Base-by-base conservation (phyloP, 169 alveolate genomes). In the Eimeria necatrix region DNA sequence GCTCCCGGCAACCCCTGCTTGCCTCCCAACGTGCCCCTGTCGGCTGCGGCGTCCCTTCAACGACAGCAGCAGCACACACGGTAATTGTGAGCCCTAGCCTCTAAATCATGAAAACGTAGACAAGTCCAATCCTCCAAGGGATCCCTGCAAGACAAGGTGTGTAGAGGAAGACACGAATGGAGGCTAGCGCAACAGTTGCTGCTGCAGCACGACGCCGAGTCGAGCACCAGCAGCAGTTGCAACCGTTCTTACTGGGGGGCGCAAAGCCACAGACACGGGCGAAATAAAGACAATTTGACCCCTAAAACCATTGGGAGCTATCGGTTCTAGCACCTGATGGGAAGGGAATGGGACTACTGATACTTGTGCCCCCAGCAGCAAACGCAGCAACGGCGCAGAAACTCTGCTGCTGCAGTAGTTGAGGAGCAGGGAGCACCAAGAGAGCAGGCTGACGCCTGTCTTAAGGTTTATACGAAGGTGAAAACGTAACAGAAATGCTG, bases 21-120 rank as follows among this genome's bases (percentile, higher is more conserved):
- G 53, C 90, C 78, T 24, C 22, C 60, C 24, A 26, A 53, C 70
- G 46, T 53, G 74, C 90, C 90, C 90, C 90, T 81, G 90, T 81
- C 90, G 90, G 90, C 90, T 52, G 90, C 90, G 90, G 90, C 90
- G 90, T 61, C 90, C 90, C 90, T 51, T 76, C 59, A 49, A 49
- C 61, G 10, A 76, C 61, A 76, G 87, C 87, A 76, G 68, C 87
- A 76, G 87, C 87, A 76, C 87, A 76, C 87, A 49, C 70, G 3
- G 56, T 24, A 52, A 52, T n/a, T 20, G 90, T 52, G 22, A 24
- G 73, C 52, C 59, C 41, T 52, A n/a, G 22, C 8, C 64, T 51
- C 90, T 22, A 81, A 61, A 59, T 51, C 10, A 70, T 51, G 22
- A 81, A 51, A 41, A 24, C 53, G 73, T 53, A 52, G 59, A 53